These are phyloP conservation scores for Castanopsis chinensis DNA, from an alignment of 306 rosid genomes.

Conservation along the genomic window DNA sequence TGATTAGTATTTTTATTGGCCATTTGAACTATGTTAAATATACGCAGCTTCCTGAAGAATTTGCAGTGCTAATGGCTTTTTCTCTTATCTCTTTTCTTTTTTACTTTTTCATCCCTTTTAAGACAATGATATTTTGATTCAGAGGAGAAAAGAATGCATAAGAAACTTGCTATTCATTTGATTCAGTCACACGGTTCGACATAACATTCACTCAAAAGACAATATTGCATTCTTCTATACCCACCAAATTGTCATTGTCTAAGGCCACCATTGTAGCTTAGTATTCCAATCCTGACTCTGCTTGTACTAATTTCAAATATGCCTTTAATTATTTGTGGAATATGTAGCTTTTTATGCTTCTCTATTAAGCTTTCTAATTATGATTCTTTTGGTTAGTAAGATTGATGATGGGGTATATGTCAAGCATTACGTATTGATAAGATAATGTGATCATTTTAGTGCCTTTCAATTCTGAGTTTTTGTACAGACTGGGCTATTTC, in stretches of 20 bases:
- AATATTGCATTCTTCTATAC: slow-evolving; percentile 8
- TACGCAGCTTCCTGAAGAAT: neutral
- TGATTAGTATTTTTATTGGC: neutral
- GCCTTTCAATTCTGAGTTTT: slow-evolving; percentile 52
- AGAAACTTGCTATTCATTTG: neutral
- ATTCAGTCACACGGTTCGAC: slow-evolving; percentile 3
- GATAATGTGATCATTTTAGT: slow-evolving; percentile 46
- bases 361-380: slow-evolving; percentile 42
- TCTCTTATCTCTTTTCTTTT: neutral
- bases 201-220: neutral
- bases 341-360: slow-evolving; percentile 57
- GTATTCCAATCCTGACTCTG: slow-evolving; percentile 28
- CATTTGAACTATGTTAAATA: neutral
- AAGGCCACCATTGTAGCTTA: slow-evolving; percentile 27
- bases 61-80: neutral
- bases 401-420: slow-evolving; percentile 32
- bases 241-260: slow-evolving; percentile 48
- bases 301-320: slow-evolving; percentile 30
- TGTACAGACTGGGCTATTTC: slow-evolving; percentile 37
- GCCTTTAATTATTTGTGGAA: slow-evolving; percentile 46
- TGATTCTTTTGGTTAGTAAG: slow-evolving; percentile 50
- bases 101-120: neutral
- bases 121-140: neutral
- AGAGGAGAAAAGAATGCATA: neutral
- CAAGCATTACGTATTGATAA: slow-evolving; percentile 45